Base-by-base conservation (phyloP, 176 grass and related monocot genomes). In the Aegilops sharonensis region DNA sequence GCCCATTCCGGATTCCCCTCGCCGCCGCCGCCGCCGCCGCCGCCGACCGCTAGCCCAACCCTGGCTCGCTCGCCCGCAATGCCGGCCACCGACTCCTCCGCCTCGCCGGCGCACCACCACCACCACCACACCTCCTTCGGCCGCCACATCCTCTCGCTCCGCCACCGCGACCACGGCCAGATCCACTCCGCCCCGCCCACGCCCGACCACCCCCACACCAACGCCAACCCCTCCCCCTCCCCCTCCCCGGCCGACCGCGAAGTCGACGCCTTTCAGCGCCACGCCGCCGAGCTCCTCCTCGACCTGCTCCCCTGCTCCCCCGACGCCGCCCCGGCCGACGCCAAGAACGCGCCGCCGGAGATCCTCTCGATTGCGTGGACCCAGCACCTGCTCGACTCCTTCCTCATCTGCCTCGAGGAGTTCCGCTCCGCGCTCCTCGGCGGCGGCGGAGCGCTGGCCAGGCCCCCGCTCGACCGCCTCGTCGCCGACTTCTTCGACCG, bases 401-500 rank as follows among this genome's bases (percentile, higher is more conserved):
- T 98, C 84, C 75, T 98, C 75, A 75, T 85, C 86, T 89, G 81
- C 74, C 93, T 94, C 40, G 92, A 98, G 73, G 90, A 98, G 79
- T 98, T 95, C 91, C 93, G 93, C 29, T 85, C 81, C 56, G 47
- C 95, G 24, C 88, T 95, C 64, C 82, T 95, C 84, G 61, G 40
- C 68, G 6, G 29, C 36, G 43, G 70, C 5, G 9, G 63, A 9
- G 9, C 23, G 7, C 78, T 89, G 20, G 14, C 70, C 0, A 47
- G 89, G 5, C 81, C 95, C 9, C 89, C 95, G 10, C 82, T 92
- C 81, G 92, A 95, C 87, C 92, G 96, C 68, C 78, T 91, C 48
- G 54, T 98, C 73, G 40, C 84, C 11, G 96, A 95, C 88, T 98
- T 95, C 90, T 91, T 95, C 91, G 96, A 98, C 57, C 93, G 96